A percentile compares a stretch with the other conserved stretches of the same genome.
Evolutionary conservation across 139 green algal species (phyloP).

Genomic region (Auxenochlorella protothecoides): DNA sequence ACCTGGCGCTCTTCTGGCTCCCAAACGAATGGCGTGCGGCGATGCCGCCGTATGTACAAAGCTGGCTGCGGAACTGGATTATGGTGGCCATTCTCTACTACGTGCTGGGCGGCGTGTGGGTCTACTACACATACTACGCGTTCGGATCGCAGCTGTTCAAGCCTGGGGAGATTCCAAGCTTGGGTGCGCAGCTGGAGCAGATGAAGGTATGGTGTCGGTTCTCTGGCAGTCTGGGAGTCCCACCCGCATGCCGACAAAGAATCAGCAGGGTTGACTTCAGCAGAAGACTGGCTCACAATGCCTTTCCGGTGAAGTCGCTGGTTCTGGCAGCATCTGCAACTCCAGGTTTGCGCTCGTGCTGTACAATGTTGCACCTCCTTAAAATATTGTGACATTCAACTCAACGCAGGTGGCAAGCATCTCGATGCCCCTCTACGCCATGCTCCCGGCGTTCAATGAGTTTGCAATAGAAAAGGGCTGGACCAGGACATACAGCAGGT

Average conservation of each 20-base stretch:
- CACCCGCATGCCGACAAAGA: background rate
- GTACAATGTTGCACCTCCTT: background rate
- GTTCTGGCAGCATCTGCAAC: background rate
- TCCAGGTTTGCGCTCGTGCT: background rate
- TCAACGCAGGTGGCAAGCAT: constrained; percentile 56
- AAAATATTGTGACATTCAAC: background rate
- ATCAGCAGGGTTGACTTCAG: background rate
- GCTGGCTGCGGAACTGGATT: constrained; percentile 73
- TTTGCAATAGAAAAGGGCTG: constrained; percentile 66
- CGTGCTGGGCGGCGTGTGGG: constrained; percentile 48
- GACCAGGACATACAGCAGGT: constrained; percentile 64
- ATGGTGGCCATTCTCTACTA: constrained; percentile 66
- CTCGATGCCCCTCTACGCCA: constrained; percentile 77
- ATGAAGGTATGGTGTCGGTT: constrained; percentile 41
- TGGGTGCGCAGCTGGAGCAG: constrained; percentile 55
- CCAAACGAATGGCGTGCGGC: no score
- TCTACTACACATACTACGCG: constrained; percentile 69
- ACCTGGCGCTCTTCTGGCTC: no score
- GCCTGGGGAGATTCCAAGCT: constrained; percentile 44
- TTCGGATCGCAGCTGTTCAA: constrained; percentile 57
- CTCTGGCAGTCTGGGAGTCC: background rate
- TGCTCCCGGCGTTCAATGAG: constrained; percentile 71
- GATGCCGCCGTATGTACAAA: constrained; percentile 1
- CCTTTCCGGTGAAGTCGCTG: background rate
- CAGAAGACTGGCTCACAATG: background rate